Conservation (phyloP, 2,329 filamentous ascomycete species). For the Hirsutella rhossiliensis region DNA sequence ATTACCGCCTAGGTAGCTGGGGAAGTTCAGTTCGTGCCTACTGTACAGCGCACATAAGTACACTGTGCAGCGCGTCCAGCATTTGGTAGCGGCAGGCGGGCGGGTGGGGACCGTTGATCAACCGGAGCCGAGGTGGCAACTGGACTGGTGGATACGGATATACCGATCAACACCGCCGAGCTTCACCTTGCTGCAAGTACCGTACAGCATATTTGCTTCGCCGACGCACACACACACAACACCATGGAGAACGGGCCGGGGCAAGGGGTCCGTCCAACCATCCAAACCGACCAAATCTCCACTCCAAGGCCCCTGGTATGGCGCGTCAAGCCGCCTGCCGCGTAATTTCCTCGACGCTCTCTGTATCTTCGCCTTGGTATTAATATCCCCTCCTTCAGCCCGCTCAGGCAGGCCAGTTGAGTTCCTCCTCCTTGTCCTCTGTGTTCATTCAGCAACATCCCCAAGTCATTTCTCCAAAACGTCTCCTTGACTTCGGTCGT, state of each 20-base stretch:
- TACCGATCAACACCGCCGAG: no score
- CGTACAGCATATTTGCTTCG: no score
- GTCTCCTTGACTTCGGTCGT: slow-evolving; percentile 42
- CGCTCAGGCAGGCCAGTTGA: background rate
- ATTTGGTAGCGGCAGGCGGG: no score
- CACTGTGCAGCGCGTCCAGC: no score
- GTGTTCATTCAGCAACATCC: slow-evolving; percentile 28
- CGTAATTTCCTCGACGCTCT: slow-evolving; percentile 32
- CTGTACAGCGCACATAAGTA: no score
- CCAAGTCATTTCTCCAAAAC: slow-evolving; percentile 25
- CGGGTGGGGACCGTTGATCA: no score
- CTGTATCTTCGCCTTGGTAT: slow-evolving; percentile 2
- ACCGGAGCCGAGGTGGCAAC: no score
- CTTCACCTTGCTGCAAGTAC: no score
- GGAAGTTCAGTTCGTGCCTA: no score
- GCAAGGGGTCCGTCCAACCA: background rate
- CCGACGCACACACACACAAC: no score
- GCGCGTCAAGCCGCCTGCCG: background rate
- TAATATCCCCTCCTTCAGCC: slow-evolving; percentile 30
- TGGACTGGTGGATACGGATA: no score
- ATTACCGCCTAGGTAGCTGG: no score
- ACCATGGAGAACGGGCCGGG: background rate
- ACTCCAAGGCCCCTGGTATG: background rate
- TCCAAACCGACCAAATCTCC: background rate
- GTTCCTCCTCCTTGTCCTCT: slow-evolving; percentile 10